Conservation (phyloP, 352 stramenopile genomes). For the Detonula confervacea region DNA sequence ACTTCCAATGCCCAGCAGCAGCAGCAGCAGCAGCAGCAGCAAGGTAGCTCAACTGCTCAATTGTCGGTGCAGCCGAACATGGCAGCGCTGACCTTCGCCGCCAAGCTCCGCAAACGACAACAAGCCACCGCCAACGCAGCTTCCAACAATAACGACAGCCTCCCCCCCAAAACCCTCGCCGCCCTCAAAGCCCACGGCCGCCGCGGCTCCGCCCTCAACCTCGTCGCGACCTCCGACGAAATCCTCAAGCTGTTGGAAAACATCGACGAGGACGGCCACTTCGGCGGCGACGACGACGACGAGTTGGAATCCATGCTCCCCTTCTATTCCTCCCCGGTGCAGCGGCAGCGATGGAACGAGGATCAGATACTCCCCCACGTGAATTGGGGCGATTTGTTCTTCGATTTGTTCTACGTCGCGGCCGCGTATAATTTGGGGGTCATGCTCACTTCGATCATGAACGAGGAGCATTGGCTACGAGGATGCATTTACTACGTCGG, state of each 20-base stretch:
- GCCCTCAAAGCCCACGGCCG: too few species aligned
- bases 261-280: conserved; percentile 17
- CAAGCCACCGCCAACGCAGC: too few species aligned
- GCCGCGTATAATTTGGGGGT: conserved; percentile 39
- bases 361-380: conserved; percentile 46
- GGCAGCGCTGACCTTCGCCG: too few species aligned
- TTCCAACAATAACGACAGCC: too few species aligned
- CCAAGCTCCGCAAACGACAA: too few species aligned
- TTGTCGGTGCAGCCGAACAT: too few species aligned
- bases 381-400: conserved; percentile 37
- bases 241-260: background rate
- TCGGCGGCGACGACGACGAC: conserved; percentile 2
- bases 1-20: too few species aligned
- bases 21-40: too few species aligned
- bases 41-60: too few species aligned
- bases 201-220: too few species aligned
- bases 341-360: conserved; percentile 57
- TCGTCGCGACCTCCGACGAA: too few species aligned
- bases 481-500: conserved; percentile 46
- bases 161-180: too few species aligned
- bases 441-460: conserved; percentile 27
- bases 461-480: conserved; percentile 2
- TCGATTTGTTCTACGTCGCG: conserved; percentile 30
- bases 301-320: conserved; percentile 2
- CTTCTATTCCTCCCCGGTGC: conserved; percentile 43